Evolutionary conservation across 1,139 yeast genomes (phyloP).

Genomic region (Meyerozyma guilliermondii): DNA sequence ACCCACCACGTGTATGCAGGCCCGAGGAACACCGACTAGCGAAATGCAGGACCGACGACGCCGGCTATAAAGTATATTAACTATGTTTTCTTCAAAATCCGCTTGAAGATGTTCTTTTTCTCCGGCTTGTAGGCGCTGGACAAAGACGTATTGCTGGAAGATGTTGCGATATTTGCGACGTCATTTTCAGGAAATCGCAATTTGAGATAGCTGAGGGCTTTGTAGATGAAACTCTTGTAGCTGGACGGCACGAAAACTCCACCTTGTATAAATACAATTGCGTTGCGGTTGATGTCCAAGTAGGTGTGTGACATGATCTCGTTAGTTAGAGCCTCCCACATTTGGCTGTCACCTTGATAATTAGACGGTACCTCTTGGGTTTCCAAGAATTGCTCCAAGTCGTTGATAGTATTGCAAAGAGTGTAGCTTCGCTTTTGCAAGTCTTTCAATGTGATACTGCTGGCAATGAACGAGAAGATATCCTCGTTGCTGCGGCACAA

Average conservation of each 20-base stretch:
- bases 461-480: constrained; percentile 41
- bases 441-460: constrained; percentile 43
- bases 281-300: constrained; percentile 29
- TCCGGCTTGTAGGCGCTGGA: not conserved
- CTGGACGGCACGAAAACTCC: constrained; percentile 11
- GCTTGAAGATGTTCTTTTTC: constrained; percentile 1
- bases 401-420: constrained; percentile 30
- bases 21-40: not conserved
- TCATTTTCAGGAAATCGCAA: constrained; percentile 23
- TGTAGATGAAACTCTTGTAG: constrained; percentile 21
- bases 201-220: constrained; percentile 30
- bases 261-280: constrained; percentile 23
- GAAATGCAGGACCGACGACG: not conserved
- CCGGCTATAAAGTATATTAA: not conserved
- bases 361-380: constrained; percentile 37
- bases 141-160: not conserved
- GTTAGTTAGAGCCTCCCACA: constrained; percentile 33
- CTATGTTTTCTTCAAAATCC: not conserved
- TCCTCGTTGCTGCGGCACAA: constrained; percentile 41
- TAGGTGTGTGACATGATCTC: constrained; percentile 27
- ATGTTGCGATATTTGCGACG: not conserved
- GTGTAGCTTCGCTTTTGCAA: constrained; percentile 42
- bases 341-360: constrained; percentile 20
- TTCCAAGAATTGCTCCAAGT: constrained; percentile 30
- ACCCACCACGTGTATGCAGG: not conserved